Evolutionary conservation across 768 basidiomycete genomes (phyloP), one percentile per base, ranked within the genome.

Genomic region (Tremella yokohamensis): DNA sequence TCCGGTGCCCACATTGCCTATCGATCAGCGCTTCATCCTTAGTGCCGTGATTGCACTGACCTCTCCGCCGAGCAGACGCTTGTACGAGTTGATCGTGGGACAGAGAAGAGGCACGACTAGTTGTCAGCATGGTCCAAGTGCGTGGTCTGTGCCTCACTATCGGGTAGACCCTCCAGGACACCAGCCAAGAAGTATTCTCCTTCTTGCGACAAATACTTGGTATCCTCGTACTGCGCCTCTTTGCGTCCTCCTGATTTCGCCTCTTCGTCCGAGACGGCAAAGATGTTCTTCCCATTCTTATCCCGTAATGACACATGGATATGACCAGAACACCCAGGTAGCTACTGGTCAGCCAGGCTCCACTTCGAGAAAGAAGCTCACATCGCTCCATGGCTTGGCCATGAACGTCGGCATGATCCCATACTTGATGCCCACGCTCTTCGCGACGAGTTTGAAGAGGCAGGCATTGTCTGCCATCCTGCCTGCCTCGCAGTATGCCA

Each of bases 111-210:
- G 90, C 84, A 92, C 84, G 49, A 92, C 89, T 76, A 53, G n/a
- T 9, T 18, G 2, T 47, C 44, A 45, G 37, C 29, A 12, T 20
- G 22, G 29, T n/a, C n/a, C n/a, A n/a, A 26, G 12, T 4, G 38
- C 56, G 26, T 18, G 18, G 12, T 37, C 38, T 1, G 37, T 52
- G 19, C 8, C 85, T 57, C 70, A 91, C 91, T 84, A 76, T 97
- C 93, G 11, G 89, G 83, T 52, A 99, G 81, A 37, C 96, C 96
- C 57, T 88, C 86, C 20, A 98, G 75, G 6, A 99, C 74, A 9
- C 96, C 96, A 3, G 92, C 93, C n/a, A 99, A 81, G 81, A 99
- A 99, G 80, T 84, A 85, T 76, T 99, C 96, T 13, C 81, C 90
- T 64, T 83, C 83, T 73, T 88, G 79, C 61, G 89, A 92, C 50